Conservation (phyloP, 495 filamentous ascomycete species). For the Trichocladium antarcticum region DNA sequence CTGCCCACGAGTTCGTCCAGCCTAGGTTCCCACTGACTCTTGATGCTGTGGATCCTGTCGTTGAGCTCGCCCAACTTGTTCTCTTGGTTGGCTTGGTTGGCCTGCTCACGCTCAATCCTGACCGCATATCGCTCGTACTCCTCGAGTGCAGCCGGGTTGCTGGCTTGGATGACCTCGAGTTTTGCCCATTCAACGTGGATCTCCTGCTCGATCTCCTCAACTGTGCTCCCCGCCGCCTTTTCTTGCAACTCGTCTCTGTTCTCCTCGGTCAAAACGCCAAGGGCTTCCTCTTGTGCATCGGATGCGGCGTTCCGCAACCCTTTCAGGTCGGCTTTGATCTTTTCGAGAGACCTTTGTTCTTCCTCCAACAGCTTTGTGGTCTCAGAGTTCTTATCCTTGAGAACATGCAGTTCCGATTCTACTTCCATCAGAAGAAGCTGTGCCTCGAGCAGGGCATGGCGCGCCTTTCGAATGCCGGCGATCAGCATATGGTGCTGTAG, state of each 20-base stretch:
- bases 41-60: constrained; percentile 43
- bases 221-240: constrained; percentile 31
- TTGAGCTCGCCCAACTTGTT: constrained; percentile 46
- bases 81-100: constrained; percentile 32
- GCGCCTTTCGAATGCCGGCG: constrained; percentile 43
- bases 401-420: constrained; percentile 55
- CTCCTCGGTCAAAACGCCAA: constrained; percentile 13
- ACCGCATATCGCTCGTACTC: constrained; percentile 63
- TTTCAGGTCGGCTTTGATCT: constrained; percentile 14
- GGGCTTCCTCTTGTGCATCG: constrained; percentile 10
- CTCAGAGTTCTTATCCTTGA: constrained; percentile 51
- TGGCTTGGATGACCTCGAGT: constrained; percentile 68
- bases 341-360: constrained; percentile 17
- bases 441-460: constrained; percentile 54
- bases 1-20: constrained; percentile 64
- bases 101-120: constrained; percentile 36
- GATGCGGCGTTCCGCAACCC: constrained; percentile 23
- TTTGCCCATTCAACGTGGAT: constrained; percentile 63
- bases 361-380: constrained; percentile 44
- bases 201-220: constrained; percentile 59
- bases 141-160: constrained; percentile 61
- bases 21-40: constrained; percentile 67
- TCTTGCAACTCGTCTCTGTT: constrained; percentile 24
- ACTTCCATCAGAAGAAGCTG: constrained; percentile 67
- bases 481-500: constrained; percentile 51